Evolutionary conservation across 192 early-diverging fungal species (phyloP), one percentile per base, ranked within the genome.

Genomic region (Backusella luteola): DNA sequence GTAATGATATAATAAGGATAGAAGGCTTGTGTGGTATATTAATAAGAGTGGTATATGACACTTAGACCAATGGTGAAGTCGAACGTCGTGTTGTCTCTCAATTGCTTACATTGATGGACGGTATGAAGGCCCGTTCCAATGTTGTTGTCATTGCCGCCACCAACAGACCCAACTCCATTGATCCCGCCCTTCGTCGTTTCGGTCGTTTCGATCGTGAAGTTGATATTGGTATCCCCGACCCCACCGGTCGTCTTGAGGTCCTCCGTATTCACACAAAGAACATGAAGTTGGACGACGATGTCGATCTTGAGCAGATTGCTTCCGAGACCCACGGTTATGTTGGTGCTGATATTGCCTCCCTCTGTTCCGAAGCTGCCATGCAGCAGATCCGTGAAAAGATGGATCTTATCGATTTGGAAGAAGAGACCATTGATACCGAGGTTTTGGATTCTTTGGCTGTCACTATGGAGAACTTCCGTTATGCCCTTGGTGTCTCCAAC

Each of bases 371-470:
- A 86, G 98, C 97, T n/a, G 98, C 98, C 41, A 98, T 99, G 96
- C 97, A 99, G 86, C 97, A 99, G 85, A 99, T 99, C 80, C 95
- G 97, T 80, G 98, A 97, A 80, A 99, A 99, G 91, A 98, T 99
- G 97, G 97, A 99, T 76, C 84, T 93, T 49, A 98, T 99, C 83
- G 98, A 99, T 80, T 85, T 99, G 4, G 98, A 99, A 73, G 97
- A 99, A 77, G 98, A 99, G 41, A 96, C 96, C 66, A 98, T 99
- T 77, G 98, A 98, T 78, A 97, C 97, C 34, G 96, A 97, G 79
- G 94, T 99, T 36, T 87, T 99, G 52, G 96, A 98, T 83, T 92
- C 91, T 23, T 86, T 99, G 73, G 96, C 98, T 7, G 96, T 99
- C 26, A 94, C 97, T 34, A 96, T 96, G 95, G 97, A 97, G 76